Conservation (phyloP, 768 basidiomycete genomes). For the Guyanaporus albipodus region DNA sequence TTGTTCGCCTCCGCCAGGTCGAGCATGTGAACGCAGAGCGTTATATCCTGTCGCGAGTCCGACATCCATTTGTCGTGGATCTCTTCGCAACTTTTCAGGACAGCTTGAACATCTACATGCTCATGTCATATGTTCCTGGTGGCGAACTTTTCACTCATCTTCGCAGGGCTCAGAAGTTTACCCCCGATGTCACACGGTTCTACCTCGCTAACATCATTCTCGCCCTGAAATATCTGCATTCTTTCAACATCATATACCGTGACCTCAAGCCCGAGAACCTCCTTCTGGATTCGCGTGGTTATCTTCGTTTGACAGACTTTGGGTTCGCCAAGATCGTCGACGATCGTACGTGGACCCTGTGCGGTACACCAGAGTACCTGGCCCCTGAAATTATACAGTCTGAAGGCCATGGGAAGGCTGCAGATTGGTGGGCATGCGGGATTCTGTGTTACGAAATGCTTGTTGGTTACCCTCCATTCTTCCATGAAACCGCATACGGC, state of each 20-base stretch:
- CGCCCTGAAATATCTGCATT: constrained; percentile 91
- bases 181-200: constrained; percentile 96
- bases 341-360: constrained; percentile 97
- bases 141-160: constrained; percentile 98
- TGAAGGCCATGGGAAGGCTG: constrained; percentile 96
- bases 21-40: constrained; percentile 98
- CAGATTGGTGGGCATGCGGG: constrained; percentile 99
- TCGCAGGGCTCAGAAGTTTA: constrained; percentile 90
- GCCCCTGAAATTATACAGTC: constrained; percentile 98
- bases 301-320: constrained; percentile 94
- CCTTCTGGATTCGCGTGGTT: constrained; percentile 89
- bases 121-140: constrained; percentile 93
- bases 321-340: constrained; percentile 98
- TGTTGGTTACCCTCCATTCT: constrained; percentile 98
- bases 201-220: constrained; percentile 96
- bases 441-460: constrained; percentile 98
- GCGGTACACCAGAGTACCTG: constrained; percentile 94
- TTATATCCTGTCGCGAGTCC: constrained; percentile 84
- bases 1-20: constrained; percentile 88
- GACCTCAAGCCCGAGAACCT: constrained; percentile 99
- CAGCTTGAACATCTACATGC: constrained; percentile 95
- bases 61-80: constrained; percentile 95
- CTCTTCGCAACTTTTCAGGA: constrained; percentile 96
- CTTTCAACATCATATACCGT: constrained; percentile 96
- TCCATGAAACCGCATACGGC: constrained; percentile 95